phyloP scores from a whole-genome alignment of 257 asterid genomes.

The Datura wrightii region DNA sequence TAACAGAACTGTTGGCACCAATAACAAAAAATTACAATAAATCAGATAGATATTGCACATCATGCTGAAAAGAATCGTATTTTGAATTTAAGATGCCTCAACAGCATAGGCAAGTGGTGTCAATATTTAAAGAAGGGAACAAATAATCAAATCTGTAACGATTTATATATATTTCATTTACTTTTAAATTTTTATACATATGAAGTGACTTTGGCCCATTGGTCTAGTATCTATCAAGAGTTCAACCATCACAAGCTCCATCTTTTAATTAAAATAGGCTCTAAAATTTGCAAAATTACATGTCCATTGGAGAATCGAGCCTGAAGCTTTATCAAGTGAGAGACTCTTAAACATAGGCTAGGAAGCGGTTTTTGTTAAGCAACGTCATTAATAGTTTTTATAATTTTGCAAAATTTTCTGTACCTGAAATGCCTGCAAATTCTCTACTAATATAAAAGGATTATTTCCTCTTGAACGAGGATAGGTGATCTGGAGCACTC shows the following conservation, averaged over 20 bases:
- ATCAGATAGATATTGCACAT: neutral
- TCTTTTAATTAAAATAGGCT: neutral
- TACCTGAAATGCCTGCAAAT: neutral
- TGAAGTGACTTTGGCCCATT: neutral
- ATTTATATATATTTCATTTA: no score
- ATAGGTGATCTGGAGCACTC: no score
- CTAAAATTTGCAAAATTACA: neutral
- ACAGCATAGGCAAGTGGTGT: neutral
- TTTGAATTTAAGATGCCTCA: neutral
- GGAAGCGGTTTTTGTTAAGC: neutral
- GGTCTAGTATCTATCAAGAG: neutral
- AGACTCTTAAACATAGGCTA: neutral
- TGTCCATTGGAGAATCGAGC: neutral
- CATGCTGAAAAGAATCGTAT: neutral
- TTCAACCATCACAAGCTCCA: neutral
- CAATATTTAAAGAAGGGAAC: neutral
- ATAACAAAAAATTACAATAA: neutral
- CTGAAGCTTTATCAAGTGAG: neutral
- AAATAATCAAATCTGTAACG: neutral
- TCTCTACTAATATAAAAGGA: neutral
- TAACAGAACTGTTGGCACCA: neutral
- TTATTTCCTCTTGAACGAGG: neutral
- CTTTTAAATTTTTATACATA: no score
- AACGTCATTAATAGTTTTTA: neutral
- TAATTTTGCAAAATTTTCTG: neutral